phyloP scores from a whole-genome alignment of 2,329 filamentous ascomycete genomes.

The Pseudogymnoascus sp. region DNA sequence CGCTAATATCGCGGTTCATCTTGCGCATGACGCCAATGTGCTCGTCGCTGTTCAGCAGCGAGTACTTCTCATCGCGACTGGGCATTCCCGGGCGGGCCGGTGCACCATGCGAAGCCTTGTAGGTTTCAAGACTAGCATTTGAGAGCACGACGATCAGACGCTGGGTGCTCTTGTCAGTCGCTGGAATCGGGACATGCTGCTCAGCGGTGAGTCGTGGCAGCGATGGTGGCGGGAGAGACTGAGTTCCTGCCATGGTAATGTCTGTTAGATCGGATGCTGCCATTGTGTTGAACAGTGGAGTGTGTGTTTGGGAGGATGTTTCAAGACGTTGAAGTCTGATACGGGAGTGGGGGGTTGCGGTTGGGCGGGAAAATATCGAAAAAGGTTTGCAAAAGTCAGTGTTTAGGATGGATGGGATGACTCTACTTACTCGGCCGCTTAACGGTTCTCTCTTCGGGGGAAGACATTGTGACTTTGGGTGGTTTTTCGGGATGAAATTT shows the following conservation, averaged over 20 bases:
- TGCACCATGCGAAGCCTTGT: conserved; percentile 76
- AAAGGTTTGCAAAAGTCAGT: conserved; percentile 1
- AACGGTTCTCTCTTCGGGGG: conserved; percentile 22
- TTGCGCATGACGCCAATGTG: conserved; percentile 99
- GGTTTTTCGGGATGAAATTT: not conserved
- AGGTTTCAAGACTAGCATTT: conserved; percentile 95
- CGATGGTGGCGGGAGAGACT: conserved; percentile 86
- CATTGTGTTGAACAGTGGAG: conserved; percentile 2
- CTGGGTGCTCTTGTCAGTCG: conserved; percentile 82
- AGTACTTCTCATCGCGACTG: conserved; percentile 84
- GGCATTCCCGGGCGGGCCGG: conserved; percentile 53
- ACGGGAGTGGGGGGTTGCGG: not conserved
- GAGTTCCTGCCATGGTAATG: conserved; percentile 58
- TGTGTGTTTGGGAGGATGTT: conserved; percentile 2
- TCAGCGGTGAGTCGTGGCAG: conserved; percentile 90
- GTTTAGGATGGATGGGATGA: not conserved
- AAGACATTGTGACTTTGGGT: conserved; percentile 18
- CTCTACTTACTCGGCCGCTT: conserved; percentile 27
- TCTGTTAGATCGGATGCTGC: conserved; percentile 10
- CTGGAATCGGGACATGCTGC: conserved; percentile 76
- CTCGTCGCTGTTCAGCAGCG: conserved; percentile 95
- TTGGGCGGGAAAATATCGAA: conserved; percentile 4
- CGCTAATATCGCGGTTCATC: conserved; percentile 98
- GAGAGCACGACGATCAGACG: conserved; percentile 92
- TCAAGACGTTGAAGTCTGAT: conserved; percentile 8